Percentiles rank a stretch among this genome's conserved stretches.
Conservation (phyloP, 768 basidiomycete species). For the Amanita subjunquillea region DNA sequence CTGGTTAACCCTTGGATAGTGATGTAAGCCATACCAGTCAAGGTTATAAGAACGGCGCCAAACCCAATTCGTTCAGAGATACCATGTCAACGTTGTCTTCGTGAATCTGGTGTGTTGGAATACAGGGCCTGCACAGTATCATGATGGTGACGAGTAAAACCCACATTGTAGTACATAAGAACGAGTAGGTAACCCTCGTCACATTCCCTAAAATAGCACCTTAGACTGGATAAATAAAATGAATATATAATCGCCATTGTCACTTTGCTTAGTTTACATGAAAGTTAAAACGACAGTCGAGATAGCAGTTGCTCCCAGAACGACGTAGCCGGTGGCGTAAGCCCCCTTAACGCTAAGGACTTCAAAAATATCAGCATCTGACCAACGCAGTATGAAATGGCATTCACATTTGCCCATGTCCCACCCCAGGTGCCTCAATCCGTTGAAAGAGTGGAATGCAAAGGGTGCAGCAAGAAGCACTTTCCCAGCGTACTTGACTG, state of each 20-base stretch:
- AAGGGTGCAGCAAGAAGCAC: slow-evolving; percentile 77
- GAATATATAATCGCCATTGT: not conserved
- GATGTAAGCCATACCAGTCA: no score
- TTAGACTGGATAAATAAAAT: not conserved
- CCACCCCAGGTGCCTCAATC: slow-evolving; percentile 85
- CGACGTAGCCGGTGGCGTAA: slow-evolving; percentile 76
- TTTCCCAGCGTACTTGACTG: slow-evolving; percentile 70
- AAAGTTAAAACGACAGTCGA: slow-evolving; percentile 55
- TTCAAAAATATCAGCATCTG: slow-evolving; percentile 18
- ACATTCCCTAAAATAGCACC: not conserved
- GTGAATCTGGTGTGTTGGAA: not conserved
- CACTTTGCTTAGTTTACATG: not conserved
- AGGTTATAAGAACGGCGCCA: not conserved
- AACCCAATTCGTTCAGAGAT: not conserved
- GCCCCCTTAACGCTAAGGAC: slow-evolving; percentile 75
- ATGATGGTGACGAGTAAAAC: not conserved
- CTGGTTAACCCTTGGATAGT: not conserved
- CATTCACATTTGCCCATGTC: slow-evolving; percentile 80
- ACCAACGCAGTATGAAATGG: not conserved
- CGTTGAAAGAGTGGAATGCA: slow-evolving; percentile 86
- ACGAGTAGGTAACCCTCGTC: not conserved
- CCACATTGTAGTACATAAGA: not conserved
- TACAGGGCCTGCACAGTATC: not conserved
- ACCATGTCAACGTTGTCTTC: not conserved
- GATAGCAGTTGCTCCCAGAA: slow-evolving; percentile 68